These are phyloP conservation scores for Chlorella sp. DNA, from an alignment of 139 green algal genomes.

Conservation along the genomic window DNA sequence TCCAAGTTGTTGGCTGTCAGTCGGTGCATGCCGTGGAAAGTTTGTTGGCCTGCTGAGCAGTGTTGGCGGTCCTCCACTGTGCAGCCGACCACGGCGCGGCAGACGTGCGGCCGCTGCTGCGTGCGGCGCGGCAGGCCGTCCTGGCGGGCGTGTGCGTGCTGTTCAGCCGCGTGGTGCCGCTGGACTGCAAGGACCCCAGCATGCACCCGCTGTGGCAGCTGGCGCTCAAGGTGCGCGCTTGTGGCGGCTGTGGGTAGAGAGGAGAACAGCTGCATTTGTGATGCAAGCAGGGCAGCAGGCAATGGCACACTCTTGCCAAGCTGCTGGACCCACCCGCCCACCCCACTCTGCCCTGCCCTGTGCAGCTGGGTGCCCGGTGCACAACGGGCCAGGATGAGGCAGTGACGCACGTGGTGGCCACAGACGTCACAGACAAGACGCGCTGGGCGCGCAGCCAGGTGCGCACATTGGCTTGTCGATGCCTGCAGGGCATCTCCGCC, in stretches of 20 bases:
- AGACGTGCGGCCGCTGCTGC: slow-evolving; percentile 36
- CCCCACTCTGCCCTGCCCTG: too few relatives aligned
- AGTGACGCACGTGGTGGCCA: slow-evolving; percentile 79
- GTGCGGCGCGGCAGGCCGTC: neutral
- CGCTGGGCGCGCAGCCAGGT: slow-evolving; percentile 48
- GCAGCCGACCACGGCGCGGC: slow-evolving; percentile 28
- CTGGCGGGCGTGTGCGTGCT: slow-evolving; percentile 48
- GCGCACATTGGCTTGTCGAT: neutral
- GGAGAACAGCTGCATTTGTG: neutral
- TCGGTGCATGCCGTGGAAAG: too few relatives aligned
- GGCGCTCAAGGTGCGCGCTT: slow-evolving; percentile 46
- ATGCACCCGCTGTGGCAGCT: slow-evolving; percentile 83
- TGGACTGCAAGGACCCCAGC: slow-evolving; percentile 47
- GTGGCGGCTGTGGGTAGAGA: too few relatives aligned
- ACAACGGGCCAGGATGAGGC: neutral
- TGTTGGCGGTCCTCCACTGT: too few relatives aligned
- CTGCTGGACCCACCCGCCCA: too few relatives aligned
- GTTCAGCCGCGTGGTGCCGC: slow-evolving; percentile 84
- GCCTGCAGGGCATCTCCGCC: neutral
- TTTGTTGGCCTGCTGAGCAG: too few relatives aligned
- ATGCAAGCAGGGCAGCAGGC: too few relatives aligned
- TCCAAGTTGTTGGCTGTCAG: too few relatives aligned
- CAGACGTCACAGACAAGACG: slow-evolving; percentile 58
- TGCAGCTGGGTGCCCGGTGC: slow-evolving; percentile 79
- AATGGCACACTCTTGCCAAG: too few relatives aligned